Base-by-base conservation (phyloP, 139 green algal species). In the Pedinophyceae sp. region DNA sequence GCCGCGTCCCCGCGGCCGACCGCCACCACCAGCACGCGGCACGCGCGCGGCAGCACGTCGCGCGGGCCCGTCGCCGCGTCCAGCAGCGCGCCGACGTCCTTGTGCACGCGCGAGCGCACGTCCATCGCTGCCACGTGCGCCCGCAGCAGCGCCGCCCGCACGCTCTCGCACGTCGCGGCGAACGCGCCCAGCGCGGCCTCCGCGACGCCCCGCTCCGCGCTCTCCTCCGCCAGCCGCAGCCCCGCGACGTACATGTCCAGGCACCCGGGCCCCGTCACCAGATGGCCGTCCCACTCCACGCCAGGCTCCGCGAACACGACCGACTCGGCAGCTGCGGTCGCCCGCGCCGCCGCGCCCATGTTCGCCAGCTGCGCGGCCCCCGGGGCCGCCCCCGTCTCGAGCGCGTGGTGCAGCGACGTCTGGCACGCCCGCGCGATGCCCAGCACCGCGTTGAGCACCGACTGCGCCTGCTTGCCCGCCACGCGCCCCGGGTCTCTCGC, bases 11-110 rank as follows among this genome's bases (percentile, higher is more conserved):
- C 34, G n/a, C 23, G 25, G 6, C 39, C 64, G 15, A 27, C 58
- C 26, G 51, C 52, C 5, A 48, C 54, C 20, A 58, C 62, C 23
- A 24, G 23, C 17, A 41, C 50, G 7, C 43, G 50, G 2, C 30
- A 65, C 4, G 10, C 54, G 16, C 69, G 52, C 10, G 66, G 62
- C n/a, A n/a, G n/a, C n/a, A n/a, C n/a, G n/a, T n/a, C n/a, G n/a
- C n/a, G n/a, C n/a, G n/a, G n/a, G n/a, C n/a, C n/a, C n/a, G n/a
- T n/a, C n/a, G n/a, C n/a, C n/a, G n/a, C n/a, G n/a, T n/a, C n/a
- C n/a, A n/a, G n/a, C n/a, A n/a, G n/a, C n/a, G n/a, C n/a, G n/a
- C n/a, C n/a, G n/a, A n/a, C n/a, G n/a, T n/a, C n/a, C n/a, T n/a
- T n/a, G n/a, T n/a, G n/a, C n/a, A n/a, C n/a, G n/a, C n/a, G n/a